A percentile compares a stretch with the other conserved stretches of the same genome.
phyloP scores from a whole-genome alignment of 2,329 filamentous ascomycete species.

The Lasiodiplodia theobromae region DNA sequence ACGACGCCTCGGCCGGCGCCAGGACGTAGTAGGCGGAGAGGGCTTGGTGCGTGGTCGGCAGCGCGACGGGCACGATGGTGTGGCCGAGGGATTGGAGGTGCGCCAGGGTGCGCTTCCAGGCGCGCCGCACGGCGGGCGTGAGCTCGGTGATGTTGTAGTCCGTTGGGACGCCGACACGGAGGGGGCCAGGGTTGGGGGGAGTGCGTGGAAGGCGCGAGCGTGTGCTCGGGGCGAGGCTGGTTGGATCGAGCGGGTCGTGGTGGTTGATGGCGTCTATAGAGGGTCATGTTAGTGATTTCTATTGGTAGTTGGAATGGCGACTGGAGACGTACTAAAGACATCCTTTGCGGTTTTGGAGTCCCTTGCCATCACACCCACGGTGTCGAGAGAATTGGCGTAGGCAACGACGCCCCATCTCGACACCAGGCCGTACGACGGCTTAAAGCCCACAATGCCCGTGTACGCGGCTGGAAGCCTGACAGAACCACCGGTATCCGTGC shows the following conservation, averaged over 20 bases:
- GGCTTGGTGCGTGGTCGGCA: slow-evolving; percentile 84
- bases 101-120: slow-evolving; percentile 71
- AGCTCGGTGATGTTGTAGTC: slow-evolving; percentile 93
- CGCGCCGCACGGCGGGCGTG: slow-evolving; percentile 68
- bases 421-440: slow-evolving; percentile 88
- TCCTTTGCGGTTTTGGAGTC: slow-evolving; percentile 56
- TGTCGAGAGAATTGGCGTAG: slow-evolving; percentile 92
- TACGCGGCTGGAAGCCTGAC: slow-evolving; percentile 89
- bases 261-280: slow-evolving; percentile 59
- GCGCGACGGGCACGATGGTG: slow-evolving; percentile 74
- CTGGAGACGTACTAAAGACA: slow-evolving; percentile 45
- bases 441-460: slow-evolving; percentile 82
- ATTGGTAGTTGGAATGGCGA: too few relatives aligned
- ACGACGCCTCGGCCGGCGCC: slow-evolving; percentile 92
- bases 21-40: slow-evolving; percentile 95
- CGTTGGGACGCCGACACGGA: slow-evolving; percentile 65
- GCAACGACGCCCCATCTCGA: slow-evolving; percentile 87
- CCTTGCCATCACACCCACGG: slow-evolving; percentile 77
- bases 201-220: slow-evolving; percentile 54
- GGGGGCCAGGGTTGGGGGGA: slow-evolving; percentile 22
- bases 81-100: slow-evolving; percentile 71
- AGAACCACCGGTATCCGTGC: slow-evolving; percentile 92
- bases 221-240: slow-evolving; percentile 66
- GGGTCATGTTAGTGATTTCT: not conserved
- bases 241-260: slow-evolving; percentile 77